Evolutionary conservation across 257 asterid species (phyloP), one percentile per base, ranked within the genome.

Genomic region (Plantago ovata): DNA sequence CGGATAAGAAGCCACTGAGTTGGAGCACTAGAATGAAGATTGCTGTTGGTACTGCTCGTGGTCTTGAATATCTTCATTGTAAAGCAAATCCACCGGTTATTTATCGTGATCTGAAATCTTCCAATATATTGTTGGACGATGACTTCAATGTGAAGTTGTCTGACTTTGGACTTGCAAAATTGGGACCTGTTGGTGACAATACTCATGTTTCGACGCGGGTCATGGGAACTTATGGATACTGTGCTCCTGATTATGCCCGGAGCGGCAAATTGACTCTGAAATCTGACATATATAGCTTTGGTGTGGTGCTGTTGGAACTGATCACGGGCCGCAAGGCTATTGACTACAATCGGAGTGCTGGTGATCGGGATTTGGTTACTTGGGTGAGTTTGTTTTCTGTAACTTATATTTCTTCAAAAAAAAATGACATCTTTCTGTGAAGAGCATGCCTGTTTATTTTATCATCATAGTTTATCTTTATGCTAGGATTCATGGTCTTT

Each of bases 141-240:
- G 93, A 84, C 56, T 89, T 84, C 80, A 84, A 80, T 12, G 86
- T 81, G 4, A 89, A 82, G 81, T 81, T 89, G 18, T 89, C 95
- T 0, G 97, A 89, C 82, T 89, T 86, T 13, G 97, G 97, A 2
- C 93, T 89, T 1, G 97, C 97, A 18, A 89, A 86, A 66, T 74
- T 89, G 11, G 97, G 97, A 10, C 95, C 95, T 0, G 90, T 89
- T 20, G 97, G 97, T 0, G 97, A 86, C 62, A 84, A 86, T 19
- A 82, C 94, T 38, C 97, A 89, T 21, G 97, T 89, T 50, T 86
- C 95, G n/a, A 89, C 97, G 0, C 82, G 95, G 19, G 95, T 89
- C 21, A 86, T 89, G 97, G 97, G 97, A 21, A 89, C 97, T 39
- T 84, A 82, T 10, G 97, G 97, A 28, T 89, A 86, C 49, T 89